Evolutionary conservation across 495 filamentous ascomycete genomes (phyloP).

Genomic region (Talaromyces liani): DNA sequence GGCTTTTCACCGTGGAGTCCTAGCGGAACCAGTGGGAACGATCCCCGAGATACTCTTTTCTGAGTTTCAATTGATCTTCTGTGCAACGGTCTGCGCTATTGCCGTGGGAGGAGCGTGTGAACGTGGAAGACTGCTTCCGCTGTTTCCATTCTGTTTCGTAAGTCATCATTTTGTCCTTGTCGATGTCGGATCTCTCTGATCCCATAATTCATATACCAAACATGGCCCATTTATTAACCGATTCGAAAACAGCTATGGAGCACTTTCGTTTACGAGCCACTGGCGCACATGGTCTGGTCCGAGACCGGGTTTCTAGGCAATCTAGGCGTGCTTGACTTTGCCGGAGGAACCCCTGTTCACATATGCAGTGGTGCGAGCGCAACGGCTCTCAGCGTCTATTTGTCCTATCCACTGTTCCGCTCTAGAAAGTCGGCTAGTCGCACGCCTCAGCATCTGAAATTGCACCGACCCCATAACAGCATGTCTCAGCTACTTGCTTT

Average conservation of each 20-base stretch:
- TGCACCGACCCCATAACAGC: conserved; percentile 40
- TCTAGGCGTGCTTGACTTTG: conserved; percentile 36
- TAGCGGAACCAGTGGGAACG: conserved; percentile 31
- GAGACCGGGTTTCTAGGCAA: conserved; percentile 27
- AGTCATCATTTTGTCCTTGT: conserved; percentile 1
- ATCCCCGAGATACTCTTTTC: conserved; percentile 46
- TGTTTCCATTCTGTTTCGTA: conserved; percentile 44
- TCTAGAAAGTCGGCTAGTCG: conserved; percentile 28
- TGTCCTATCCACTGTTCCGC: conserved; percentile 35
- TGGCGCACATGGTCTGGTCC: conserved; percentile 40
- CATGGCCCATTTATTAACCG: neutral
- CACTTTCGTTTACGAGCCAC: conserved; percentile 37
- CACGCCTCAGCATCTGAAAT: conserved; percentile 32
- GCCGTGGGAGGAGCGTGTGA: conserved; percentile 42
- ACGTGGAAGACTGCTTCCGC: conserved; percentile 39
- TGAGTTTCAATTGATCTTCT: conserved; percentile 47
- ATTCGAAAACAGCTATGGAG: conserved; percentile 29
- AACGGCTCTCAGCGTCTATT: conserved; percentile 32
- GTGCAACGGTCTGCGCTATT: conserved; percentile 38
- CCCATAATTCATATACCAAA: neutral
- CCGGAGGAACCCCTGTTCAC: conserved; percentile 40
- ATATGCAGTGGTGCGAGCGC: conserved; percentile 40
- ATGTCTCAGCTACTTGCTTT: conserved; percentile 43
- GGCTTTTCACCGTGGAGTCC: conserved; percentile 28
- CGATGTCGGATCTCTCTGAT: neutral